Evolutionary conservation across 2,329 filamentous ascomycete genomes (phyloP).

Genomic region (Penicillium sp.): DNA sequence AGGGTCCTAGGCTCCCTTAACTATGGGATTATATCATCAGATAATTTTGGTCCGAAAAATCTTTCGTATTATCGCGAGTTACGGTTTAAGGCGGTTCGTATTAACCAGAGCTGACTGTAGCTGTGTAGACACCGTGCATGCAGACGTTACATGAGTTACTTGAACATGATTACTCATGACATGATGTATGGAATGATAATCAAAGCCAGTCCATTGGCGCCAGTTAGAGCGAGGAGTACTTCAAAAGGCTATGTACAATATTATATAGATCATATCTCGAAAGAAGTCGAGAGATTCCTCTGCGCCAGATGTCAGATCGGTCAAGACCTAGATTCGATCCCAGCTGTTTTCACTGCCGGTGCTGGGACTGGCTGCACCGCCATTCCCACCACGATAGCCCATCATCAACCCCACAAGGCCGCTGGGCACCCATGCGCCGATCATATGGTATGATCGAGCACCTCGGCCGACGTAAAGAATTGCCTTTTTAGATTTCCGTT

Average conservation of each 20-base stretch:
- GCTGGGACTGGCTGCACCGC: slow-evolving; percentile 24
- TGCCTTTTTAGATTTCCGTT: slow-evolving; percentile 39
- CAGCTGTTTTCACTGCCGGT: slow-evolving; percentile 36
- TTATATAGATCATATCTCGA: neutral
- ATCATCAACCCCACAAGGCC: slow-evolving; percentile 90
- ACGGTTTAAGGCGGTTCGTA: too few species aligned
- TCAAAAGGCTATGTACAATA: slow-evolving; percentile 12
- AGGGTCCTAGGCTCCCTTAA: too few species aligned
- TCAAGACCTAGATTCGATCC: slow-evolving; percentile 28
- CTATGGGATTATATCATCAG: too few species aligned
- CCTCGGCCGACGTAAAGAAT: slow-evolving; percentile 79
- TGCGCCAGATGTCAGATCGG: neutral
- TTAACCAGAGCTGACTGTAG: too few species aligned
- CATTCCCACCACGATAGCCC: slow-evolving; percentile 56
- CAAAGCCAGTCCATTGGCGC: slow-evolving; percentile 1
- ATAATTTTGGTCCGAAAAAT: too few species aligned
- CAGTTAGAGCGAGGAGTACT: slow-evolving; percentile 18
- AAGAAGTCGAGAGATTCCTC: too few species aligned
- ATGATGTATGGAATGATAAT: too few species aligned
- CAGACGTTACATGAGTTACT: too few species aligned
- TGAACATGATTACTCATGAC: too few species aligned
- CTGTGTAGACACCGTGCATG: too few species aligned
- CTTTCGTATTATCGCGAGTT: too few species aligned
- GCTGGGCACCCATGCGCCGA: slow-evolving; percentile 74
- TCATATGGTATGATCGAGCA: slow-evolving; percentile 75